Conservation (phyloP, 208 protist genomes). For the Trypanosoma lewisi region DNA sequence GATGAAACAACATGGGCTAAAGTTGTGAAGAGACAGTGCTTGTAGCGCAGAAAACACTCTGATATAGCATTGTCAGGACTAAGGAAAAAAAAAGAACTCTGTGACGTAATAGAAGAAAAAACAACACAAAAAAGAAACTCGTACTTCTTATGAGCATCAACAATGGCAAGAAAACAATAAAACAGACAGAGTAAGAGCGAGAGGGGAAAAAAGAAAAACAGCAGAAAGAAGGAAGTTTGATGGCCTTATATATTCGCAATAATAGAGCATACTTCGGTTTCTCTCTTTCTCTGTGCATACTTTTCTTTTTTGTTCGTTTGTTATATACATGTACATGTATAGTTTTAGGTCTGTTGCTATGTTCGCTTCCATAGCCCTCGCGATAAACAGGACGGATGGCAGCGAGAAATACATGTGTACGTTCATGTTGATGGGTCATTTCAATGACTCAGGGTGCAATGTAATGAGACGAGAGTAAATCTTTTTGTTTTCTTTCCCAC, state of each 20-base stretch:
- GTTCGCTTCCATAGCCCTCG: no score
- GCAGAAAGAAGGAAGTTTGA: not conserved
- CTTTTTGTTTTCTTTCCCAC: no score
- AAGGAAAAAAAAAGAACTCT: not conserved
- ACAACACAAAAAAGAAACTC: not conserved
- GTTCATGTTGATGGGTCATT: no score
- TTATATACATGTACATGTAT: not conserved
- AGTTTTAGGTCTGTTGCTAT: no score
- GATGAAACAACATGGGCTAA: not conserved
- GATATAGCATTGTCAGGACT: no score
- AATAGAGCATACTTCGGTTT: not conserved
- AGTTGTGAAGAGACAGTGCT: not conserved
- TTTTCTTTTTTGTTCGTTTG: not conserved
- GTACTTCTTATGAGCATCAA: not conserved
- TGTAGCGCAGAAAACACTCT: no score
- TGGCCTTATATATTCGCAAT: no score
- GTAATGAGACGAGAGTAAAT: no score
- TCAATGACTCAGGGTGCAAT: no score
- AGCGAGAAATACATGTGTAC: no score
- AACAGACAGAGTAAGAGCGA: not conserved
- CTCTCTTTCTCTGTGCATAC: conserved; percentile 5
- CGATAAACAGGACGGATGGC: no score
- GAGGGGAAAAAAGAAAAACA: conserved; percentile 1
- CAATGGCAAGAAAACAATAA: not conserved
- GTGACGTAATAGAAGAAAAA: not conserved